These are phyloP conservation scores for Kazachstania taianensis DNA, from an alignment of 805 yeast genomes.

Conservation along the genomic window DNA sequence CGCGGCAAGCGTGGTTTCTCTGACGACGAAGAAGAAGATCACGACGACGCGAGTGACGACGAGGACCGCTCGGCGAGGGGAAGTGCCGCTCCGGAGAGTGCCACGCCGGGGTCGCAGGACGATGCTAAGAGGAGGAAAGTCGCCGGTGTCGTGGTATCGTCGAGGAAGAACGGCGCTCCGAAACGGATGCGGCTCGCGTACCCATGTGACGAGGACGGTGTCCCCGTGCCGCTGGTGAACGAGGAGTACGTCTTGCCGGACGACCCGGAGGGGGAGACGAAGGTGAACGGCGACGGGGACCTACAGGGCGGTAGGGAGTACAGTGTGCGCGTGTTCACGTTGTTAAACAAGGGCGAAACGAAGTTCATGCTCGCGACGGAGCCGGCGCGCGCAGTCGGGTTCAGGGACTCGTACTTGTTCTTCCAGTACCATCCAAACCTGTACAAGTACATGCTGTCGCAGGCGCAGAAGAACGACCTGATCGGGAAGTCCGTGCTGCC, in stretches of 20 bases:
- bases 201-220: slow-evolving; percentile 58
- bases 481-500: slow-evolving; percentile 77
- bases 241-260: slow-evolving; percentile 73
- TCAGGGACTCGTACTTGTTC: slow-evolving; percentile 80
- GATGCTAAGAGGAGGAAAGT: slow-evolving; percentile 8
- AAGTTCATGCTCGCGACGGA: slow-evolving; percentile 89
- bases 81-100: slow-evolving; percentile 8
- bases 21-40: slow-evolving; percentile 20
- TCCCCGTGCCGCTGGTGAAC: slow-evolving; percentile 48
- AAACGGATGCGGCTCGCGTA: slow-evolving; percentile 18
- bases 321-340: slow-evolving; percentile 58
- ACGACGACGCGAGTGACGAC: slow-evolving; percentile 21
- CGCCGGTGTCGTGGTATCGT: slow-evolving; percentile 19
- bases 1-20: too few relatives aligned
- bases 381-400: slow-evolving; percentile 91
- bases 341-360: slow-evolving; percentile 47
- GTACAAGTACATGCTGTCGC: slow-evolving; percentile 61
- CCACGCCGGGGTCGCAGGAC: slow-evolving; percentile 7
- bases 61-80: slow-evolving; percentile 12
- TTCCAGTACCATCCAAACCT: slow-evolving; percentile 78
- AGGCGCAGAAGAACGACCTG: slow-evolving; percentile 72
- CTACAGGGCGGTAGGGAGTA: slow-evolving; percentile 65
- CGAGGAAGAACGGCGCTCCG: slow-evolving; percentile 10
- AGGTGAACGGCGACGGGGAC: slow-evolving; percentile 58
- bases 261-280: slow-evolving; percentile 70